Percentiles rank a stretch among this genome's conserved stretches.
These are phyloP conservation scores for Casuarina equisetifolia DNA, from an alignment of 306 rosid genomes.

Conservation along the genomic window DNA sequence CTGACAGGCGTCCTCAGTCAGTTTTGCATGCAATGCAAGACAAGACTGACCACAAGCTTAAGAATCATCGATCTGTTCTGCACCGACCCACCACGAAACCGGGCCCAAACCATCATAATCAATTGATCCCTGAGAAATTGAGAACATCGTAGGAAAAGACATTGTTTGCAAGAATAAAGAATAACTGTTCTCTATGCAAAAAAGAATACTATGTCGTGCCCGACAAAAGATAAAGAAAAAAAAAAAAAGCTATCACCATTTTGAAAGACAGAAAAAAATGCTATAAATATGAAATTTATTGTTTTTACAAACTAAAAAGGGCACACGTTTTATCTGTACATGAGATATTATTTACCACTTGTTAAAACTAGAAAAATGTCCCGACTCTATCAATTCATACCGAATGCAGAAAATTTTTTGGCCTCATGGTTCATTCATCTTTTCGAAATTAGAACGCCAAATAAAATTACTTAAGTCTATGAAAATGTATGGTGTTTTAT, in stretches of 20 bases:
- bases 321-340: neutral
- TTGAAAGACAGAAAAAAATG: no score
- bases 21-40: neutral
- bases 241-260: no score
- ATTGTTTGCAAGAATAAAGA: no score
- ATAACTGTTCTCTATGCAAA: no score
- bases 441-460: neutral
- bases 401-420: neutral
- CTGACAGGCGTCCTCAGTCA: no score
- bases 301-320: neutral
- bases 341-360: neutral
- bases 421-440: neutral
- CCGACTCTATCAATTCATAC: neutral
- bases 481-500: neutral
- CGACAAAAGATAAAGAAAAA: no score
- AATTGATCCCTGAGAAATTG: slow-evolving; percentile 31
- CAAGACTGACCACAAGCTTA: neutral
- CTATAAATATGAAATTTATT: no score
- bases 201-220: no score
- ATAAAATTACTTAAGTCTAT: neutral
- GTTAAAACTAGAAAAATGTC: neutral
- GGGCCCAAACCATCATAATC: slow-evolving; percentile 46
- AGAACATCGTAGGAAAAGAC: neutral
- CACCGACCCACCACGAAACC: slow-evolving; percentile 44
- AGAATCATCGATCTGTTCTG: slow-evolving; percentile 12